A percentile compares a stretch with the other conserved stretches of the same genome.
These are phyloP conservation scores for Saccharomyces jurei DNA, from an alignment of 805 yeast species.

Conservation along the genomic window DNA sequence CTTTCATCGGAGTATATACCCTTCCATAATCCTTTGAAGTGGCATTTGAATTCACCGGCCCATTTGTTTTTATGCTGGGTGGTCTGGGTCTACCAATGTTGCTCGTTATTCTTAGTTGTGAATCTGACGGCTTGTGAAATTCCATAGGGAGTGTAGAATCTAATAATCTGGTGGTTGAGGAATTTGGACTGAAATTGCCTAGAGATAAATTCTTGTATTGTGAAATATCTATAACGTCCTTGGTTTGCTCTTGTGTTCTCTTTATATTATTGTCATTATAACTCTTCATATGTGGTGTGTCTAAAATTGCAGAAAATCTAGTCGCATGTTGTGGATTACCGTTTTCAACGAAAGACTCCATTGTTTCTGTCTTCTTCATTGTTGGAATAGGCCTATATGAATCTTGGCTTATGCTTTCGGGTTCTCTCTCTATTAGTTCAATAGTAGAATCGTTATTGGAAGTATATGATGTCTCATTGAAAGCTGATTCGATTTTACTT, in stretches of 20 bases:
- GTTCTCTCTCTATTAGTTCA: neutral
- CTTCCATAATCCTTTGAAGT: neutral
- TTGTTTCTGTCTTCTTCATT: neutral
- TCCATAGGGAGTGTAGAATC: neutral
- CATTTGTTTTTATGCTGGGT: neutral
- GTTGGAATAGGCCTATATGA: neutral
- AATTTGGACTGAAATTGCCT: neutral
- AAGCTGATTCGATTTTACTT: neutral
- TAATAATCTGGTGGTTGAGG: neutral
- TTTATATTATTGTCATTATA: neutral
- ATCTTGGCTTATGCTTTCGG: neutral
- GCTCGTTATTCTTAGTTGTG: neutral
- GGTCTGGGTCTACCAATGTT: neutral
- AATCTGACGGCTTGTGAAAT: neutral
- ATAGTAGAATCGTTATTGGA: neutral
- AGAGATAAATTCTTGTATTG: neutral
- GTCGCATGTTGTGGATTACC: neutral
- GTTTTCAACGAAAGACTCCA: neutral
- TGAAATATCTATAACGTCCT: neutral
- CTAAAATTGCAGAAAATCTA: neutral
- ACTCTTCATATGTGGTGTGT: neutral
- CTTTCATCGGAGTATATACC: slow-evolving; percentile 7
- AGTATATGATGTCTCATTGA: neutral
- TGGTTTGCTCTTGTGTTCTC: neutral
- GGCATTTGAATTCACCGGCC: neutral